Evolutionary conservation across 768 basidiomycete genomes (phyloP), one percentile per base, ranked within the genome.

Genomic region (Podaxis sp.): DNA sequence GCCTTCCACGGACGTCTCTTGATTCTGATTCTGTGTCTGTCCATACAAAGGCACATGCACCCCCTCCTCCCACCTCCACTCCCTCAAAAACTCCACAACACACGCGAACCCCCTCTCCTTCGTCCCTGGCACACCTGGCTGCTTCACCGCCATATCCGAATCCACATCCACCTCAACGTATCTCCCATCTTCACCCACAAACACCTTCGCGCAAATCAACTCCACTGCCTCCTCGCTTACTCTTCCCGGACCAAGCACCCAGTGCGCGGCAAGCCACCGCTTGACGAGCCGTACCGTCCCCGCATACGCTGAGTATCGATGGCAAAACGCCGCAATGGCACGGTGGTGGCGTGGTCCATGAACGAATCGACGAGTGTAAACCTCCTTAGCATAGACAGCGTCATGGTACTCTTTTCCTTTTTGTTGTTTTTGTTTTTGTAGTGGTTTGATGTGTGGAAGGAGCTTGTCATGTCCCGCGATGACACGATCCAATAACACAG

Each of bases 201-300:
- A 98, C 15, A 91, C 79, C 37, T 78, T 77, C 0, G 94, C 92
- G 72, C 92, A 93, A 46, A 99, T 72, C 17, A 98, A 77, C 73
- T 99, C 97, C 38, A 93, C 83, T 0, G 85, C 87, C 71, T 98
- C 94, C 63, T 86, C 83, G 5, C 82, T 81, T 57, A 98, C 78
- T 66, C 93, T 90, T 0, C 80, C 74, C 3, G 38, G 59, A 1
- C 83, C 80, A 37, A 98, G 82, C 61, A 97, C 81, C 89, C 91
- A 93, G 71, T 99, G 97, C 6, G 90, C 79, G 0, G 91, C 86
- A 58, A 98, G 78, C 97, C 97, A 99, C 47, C 96, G 84, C 76
- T 98, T 96, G 55, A 92, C 84, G 15, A 98, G 81, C 41, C 97
- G 82, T 15, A 93, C 90, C 0, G 96, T 94, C 8, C 90, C 86